These are phyloP conservation scores for Elsinoe necatrix DNA, from an alignment of 2,329 filamentous ascomycete genomes.

Conservation along the genomic window DNA sequence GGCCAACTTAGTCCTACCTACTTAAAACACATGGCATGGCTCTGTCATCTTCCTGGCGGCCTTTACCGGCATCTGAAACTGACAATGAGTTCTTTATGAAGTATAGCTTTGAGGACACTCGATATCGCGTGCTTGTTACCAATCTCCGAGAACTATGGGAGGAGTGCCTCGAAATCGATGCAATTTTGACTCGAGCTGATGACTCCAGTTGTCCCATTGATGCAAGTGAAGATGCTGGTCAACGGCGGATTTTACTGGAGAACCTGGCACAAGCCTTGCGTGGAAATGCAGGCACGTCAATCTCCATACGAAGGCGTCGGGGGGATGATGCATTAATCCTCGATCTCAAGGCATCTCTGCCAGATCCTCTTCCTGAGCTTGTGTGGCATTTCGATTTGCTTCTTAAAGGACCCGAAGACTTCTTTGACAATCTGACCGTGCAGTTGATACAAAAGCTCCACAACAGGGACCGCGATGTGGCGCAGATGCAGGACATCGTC, in stretches of 20 bases:
- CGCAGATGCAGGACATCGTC: slow-evolving; percentile 42
- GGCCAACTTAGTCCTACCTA: neutral
- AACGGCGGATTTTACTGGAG: slow-evolving; percentile 58
- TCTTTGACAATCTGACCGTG: slow-evolving; percentile 45
- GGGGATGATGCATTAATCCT: slow-evolving; percentile 38
- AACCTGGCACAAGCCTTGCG: slow-evolving; percentile 48
- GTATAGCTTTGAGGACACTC: slow-evolving; percentile 43
- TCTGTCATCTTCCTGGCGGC: neutral
- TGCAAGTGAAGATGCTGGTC: slow-evolving; percentile 58
- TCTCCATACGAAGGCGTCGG: slow-evolving; percentile 25
- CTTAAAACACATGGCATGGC: neutral
- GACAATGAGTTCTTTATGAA: slow-evolving; percentile 48
- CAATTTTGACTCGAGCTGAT: slow-evolving; percentile 55
- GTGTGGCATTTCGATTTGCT: slow-evolving; percentile 56
- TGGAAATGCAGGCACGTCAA: slow-evolving; percentile 30
- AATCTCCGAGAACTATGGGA: slow-evolving; percentile 68
- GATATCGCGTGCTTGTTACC: slow-evolving; percentile 60
- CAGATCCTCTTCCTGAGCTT: slow-evolving; percentile 53
- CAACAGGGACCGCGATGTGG: slow-evolving; percentile 40
- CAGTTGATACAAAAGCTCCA: slow-evolving; percentile 46
- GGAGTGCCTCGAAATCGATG: slow-evolving; percentile 54
- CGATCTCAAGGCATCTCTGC: slow-evolving; percentile 52
- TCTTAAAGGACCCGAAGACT: slow-evolving; percentile 32
- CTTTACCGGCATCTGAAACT: neutral
- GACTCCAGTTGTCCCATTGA: slow-evolving; percentile 63